Evolutionary conservation across 2,329 filamentous ascomycete genomes (phyloP).

Genomic region (Fusarium sp.): DNA sequence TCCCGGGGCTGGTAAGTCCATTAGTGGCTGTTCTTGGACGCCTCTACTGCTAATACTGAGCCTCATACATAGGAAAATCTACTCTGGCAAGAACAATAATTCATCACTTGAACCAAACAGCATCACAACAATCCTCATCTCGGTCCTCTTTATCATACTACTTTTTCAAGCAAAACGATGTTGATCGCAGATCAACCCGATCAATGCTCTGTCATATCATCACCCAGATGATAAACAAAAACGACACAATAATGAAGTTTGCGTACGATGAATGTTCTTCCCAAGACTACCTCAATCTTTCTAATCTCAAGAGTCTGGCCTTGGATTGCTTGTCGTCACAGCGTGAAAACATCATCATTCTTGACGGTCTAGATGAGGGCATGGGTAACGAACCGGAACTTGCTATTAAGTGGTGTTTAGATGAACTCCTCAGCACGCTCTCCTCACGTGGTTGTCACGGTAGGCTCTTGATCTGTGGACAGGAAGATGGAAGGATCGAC

Average conservation of each 20-base stretch:
- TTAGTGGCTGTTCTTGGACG: accelerated
- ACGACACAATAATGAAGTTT: accelerated
- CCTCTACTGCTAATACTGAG: neutral
- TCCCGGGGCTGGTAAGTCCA: neutral
- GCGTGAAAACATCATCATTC: accelerated
- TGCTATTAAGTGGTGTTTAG: accelerated
- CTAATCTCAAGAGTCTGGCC: accelerated
- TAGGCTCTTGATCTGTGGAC: neutral
- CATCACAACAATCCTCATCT: accelerated
- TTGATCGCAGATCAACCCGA: accelerated
- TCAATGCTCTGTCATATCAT: accelerated
- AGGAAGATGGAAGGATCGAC: neutral
- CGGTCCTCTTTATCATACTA: no score
- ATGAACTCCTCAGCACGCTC: neutral
- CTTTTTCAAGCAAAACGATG: neutral
- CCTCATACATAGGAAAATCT: neutral
- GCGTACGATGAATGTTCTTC: accelerated
- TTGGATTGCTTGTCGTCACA: accelerated
- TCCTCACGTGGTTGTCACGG: accelerated
- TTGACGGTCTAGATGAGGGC: neutral
- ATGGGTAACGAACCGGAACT: accelerated
- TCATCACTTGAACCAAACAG: accelerated
- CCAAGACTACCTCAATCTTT: accelerated
- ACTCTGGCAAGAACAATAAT: neutral
- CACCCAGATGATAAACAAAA: accelerated